Evolutionary conservation across 164 flowering plant genomes (phyloP), one percentile per base, ranked within the genome.

Genomic region (Macadamia tetraphylla): DNA sequence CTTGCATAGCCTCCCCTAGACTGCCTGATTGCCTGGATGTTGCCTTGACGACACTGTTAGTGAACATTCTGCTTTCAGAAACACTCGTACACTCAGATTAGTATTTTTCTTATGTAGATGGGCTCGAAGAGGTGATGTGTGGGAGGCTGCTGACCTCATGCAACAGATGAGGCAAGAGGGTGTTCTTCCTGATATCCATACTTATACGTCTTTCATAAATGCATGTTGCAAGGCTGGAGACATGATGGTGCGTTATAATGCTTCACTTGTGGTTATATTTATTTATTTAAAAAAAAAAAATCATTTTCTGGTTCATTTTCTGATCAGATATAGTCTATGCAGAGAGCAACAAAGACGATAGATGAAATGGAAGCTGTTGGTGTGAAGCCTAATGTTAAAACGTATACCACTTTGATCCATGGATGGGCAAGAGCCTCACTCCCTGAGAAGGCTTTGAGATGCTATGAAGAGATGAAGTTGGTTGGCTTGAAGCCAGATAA

Each of bases 71-170:
- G 40, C 40, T 35, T 35, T 35, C 40, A 35, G 40, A 35, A 35
- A 35, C 40, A 35, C 5, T 35, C 40, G 3, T 35, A 2, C 40
- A 35, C 40, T 32, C 63, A 42, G 11, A 6, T 53, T 58, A 30
- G 64, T 46, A 3, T 13, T 71, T 62, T 52, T 63, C 23, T 70
- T 52, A 0, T 81, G 70, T 73, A 94, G 97, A 71, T 95, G 99
- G 99, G 99, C 98, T 80, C 85, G 97, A 65, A 81, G 99, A 80
- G 99, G 99, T 73, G 99, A 95, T 81, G 91, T 95, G 42, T 95
- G 99, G 98, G 99, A 95, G 73, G 99, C 99, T 71, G 88, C 96
- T 70, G 97, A 91, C 70, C 71, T 95, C 73, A 87, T 92, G 87
- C 97, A 90, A 73, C 97, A 89, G 70, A 95, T 95, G 99, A 91